Evolutionary conservation across 2,329 filamentous ascomycete species (phyloP).

Genomic region (Paraphoma chrysanthemicola): DNA sequence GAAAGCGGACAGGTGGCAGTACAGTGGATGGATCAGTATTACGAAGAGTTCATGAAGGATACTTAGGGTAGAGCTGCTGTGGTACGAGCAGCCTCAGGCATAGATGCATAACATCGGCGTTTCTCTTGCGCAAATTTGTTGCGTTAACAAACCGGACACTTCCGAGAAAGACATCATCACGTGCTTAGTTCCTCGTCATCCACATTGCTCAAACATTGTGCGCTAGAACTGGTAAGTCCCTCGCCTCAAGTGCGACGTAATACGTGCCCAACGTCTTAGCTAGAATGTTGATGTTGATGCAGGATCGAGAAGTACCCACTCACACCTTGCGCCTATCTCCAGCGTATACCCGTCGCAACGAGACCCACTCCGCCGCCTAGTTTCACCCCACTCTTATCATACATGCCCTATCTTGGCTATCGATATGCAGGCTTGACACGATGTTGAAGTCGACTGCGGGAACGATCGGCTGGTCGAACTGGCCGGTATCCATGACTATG

Average conservation of each 20-base stretch:
- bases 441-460: background rate
- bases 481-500: background rate
- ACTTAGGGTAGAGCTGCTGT: conserved; percentile 5
- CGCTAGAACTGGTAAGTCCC: too few relatives aligned
- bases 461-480: too few relatives aligned
- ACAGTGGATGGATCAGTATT: conserved; percentile 60
- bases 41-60: conserved; percentile 54
- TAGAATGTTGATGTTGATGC: too few relatives aligned
- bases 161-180: too few relatives aligned
- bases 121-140: background rate
- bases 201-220: too few relatives aligned
- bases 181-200: too few relatives aligned
- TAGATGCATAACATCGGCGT: conserved; percentile 1
- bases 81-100: background rate
- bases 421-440: background rate
- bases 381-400: conserved; percentile 12
- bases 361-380: background rate
- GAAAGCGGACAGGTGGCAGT: conserved; percentile 45
- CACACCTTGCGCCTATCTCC: background rate
- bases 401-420: conserved; percentile 1
- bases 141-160: too few relatives aligned
- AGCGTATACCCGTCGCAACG: background rate
- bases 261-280: too few relatives aligned
- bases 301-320: background rate
- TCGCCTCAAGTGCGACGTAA: too few relatives aligned